A percentile compares a stretch with the other conserved stretches of the same genome.
Conservation (phyloP, 1,284 basidiomycete species). For the Filobasidium uniguttulatum region DNA sequence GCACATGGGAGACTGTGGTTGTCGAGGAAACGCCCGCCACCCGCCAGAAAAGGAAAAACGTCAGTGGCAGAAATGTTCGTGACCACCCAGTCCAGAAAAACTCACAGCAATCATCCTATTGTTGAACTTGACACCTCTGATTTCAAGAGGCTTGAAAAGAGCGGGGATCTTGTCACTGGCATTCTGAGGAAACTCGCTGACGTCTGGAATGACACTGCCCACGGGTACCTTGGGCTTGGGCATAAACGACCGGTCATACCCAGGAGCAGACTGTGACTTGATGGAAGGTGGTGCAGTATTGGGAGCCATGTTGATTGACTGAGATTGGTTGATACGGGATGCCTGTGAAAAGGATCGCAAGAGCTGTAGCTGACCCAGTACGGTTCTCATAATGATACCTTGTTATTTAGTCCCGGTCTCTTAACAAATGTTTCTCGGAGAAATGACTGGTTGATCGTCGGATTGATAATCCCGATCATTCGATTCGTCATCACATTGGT, state of each 20-base stretch:
- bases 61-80: background rate
- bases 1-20: constrained; percentile 59
- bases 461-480: no score
- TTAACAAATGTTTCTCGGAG: no score
- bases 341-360: no score
- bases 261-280: constrained; percentile 1
- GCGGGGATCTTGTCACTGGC: constrained; percentile 43
- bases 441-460: no score
- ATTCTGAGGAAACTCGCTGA: constrained; percentile 27
- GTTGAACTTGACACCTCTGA: constrained; percentile 53
- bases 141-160: constrained; percentile 54
- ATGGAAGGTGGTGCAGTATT: constrained; percentile 10
- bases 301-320: no score
- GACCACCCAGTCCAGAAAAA: background rate
- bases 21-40: no score
- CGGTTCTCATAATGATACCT: no score
- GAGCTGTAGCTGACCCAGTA: no score
- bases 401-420: no score
- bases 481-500: no score
- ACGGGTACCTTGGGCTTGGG: constrained; percentile 51
- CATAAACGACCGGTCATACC: constrained; percentile 18
- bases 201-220: constrained; percentile 37
- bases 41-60: background rate
- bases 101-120: constrained; percentile 40
- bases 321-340: no score